Evolutionary conservation across 306 rosid species (phyloP).

Genomic region (Cicer chorassanicum): DNA sequence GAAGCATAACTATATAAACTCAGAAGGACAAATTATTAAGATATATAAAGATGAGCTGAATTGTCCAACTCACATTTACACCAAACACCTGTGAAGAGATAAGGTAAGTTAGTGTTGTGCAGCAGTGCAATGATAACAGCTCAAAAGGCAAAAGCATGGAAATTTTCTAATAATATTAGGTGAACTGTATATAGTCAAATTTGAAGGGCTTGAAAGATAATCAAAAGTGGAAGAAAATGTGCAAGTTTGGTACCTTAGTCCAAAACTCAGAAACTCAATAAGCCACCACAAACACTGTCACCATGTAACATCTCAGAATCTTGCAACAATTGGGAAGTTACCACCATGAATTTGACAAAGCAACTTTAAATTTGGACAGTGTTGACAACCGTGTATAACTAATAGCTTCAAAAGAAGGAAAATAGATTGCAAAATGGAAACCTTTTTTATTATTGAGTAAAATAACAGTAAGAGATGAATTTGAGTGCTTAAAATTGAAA

Average conservation of each 20-base stretch:
- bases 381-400: background rate
- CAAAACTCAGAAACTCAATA: conserved; percentile 49
- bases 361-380: conserved; percentile 19
- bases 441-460: conserved; percentile 21
- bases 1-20: conserved; percentile 58
- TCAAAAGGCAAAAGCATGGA: conserved; percentile 38
- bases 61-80: conserved; percentile 36
- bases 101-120: conserved; percentile 24
- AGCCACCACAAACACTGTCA: conserved; percentile 44
- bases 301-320: conserved; percentile 40
- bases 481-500: conserved; percentile 52
- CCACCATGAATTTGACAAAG: conserved; percentile 40
- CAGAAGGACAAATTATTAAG: conserved; percentile 32
- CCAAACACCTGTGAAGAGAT: conserved; percentile 38
- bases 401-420: conserved; percentile 7
- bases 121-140: conserved; percentile 32
- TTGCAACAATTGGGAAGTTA: conserved; percentile 23
- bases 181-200: conserved; percentile 27
- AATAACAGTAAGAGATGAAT: conserved; percentile 38
- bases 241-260: conserved; percentile 57
- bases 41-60: background rate
- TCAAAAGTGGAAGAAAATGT: conserved; percentile 33
- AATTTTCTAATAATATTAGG: conserved; percentile 45
- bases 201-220: conserved; percentile 11
- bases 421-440: conserved; percentile 19